Base-by-base conservation (phyloP, 2,329 filamentous ascomycete species). In the Cladosporium colombiae region DNA sequence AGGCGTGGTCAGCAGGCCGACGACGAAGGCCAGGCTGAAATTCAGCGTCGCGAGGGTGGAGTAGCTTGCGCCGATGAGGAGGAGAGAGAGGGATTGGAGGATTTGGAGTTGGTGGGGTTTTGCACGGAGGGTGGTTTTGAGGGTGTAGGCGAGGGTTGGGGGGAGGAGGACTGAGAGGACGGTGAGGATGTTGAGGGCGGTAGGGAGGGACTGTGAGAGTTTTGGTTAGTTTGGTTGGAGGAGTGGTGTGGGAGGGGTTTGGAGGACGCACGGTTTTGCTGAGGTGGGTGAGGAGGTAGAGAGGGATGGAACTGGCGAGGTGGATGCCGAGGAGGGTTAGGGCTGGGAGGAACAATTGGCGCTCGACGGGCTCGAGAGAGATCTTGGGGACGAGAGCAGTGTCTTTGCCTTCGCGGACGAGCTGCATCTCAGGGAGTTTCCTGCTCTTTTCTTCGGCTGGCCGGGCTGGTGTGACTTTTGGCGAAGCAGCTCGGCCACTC, bases 31-130 rank as follows among this genome's bases (percentile, higher is more conserved):
- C 16, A 97, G 88, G 3, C 91, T 93, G 83, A 99, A 99, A 80
- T 99, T 99, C 61, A 99, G 86, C 0, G 94, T 99, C 2, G 95
- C 94, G 14, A 99, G 89, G 0, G 93, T 90, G 14, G 93, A 93
- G 69, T 99, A 88, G 73, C 92, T 93, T 82, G 97, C 91, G 72
- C 95, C 95, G 0, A 98, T 86, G 11, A 96, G 83, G 14, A 99
- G 87, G n/a, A 98, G 86, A 6, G 93, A 96, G 81, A 98, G 93
- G 66, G 90, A 95, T 76, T 96, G 93, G 69, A 93, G 88, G 61
- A 97, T 86, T 57, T 88, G 86, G 73, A 90, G 88, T 74, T 94
- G 89, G 74, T 93, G 91, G 4, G 58, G 65, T 23, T 68, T 68
- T 40, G 67, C 66, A 25, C 63, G 37, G 58, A 68, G 33, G 23